Base-by-base conservation (phyloP, 345 rosid species). In the Litchi chinensis region DNA sequence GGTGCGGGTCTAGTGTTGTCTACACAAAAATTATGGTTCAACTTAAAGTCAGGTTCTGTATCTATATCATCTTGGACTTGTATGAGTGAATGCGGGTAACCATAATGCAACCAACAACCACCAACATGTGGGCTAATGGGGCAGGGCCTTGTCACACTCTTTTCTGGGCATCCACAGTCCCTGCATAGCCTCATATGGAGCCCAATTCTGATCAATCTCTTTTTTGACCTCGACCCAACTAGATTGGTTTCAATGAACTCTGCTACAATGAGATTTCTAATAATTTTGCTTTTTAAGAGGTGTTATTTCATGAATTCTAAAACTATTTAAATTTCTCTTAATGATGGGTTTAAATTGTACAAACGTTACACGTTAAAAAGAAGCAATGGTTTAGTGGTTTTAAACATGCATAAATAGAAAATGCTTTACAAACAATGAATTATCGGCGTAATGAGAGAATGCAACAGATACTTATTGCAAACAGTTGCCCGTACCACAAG, bases 81-180 rank as follows among this genome's bases (percentile, higher is more conserved):
- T 19, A 16, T 5, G 6, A 13, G 43, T 24, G 48, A 75, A 21
- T 7, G 18, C 60, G 0, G 57, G 46, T 32, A 32, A 32, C 37
- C 37, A 3, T 32, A 13, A 6, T 41, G 44, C 44, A 41, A 62
- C 41, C 41, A 3, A 12, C 28, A 54, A 56, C 8, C 37, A 22
- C 69, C 44, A 63, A 82, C 64, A 16, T 62, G 32, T 64, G 40
- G 52, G 66, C 65, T 56, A 7, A 13, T 21, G 77, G 72, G 63
- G 24, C 67, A 66, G 65, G 37, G 39, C 46, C 15, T 67, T 73
- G 66, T 76, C 76, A n/a, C 60, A 19, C 19, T 13, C 65, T 71
- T 82, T 82, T 15, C 3, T 40, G 77, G 68, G 65, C 75, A 75
- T 41, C 50, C 64, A 52, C 68, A 21, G 19, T 70, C 37, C 28